Base-by-base conservation (phyloP, 2,329 filamentous ascomycete species). In the Chaetothyriales sp. region DNA sequence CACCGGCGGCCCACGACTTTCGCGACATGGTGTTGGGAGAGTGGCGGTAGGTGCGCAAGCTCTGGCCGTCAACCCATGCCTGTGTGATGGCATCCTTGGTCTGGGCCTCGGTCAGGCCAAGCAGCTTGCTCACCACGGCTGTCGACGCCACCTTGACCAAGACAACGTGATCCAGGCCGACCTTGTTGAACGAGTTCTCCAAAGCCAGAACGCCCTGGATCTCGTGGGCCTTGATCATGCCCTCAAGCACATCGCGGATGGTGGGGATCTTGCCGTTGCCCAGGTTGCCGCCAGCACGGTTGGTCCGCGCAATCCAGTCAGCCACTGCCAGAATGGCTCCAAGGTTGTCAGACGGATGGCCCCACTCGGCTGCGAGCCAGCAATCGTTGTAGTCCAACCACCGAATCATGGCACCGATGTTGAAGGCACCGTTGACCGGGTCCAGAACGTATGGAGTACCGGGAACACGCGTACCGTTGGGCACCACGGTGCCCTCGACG, bases 351-450 rank as follows among this genome's bases (percentile, higher is more conserved):
- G 89, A 95, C 55, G 92, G 92, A 70, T 98, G 92, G 53, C 92
- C 92, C 92, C 92, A 98, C 74, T 98, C 92, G 51, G 92, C 92
- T 44, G 90, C 92, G 57, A 96, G 77, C 92, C 90, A 98, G 80
- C 92, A 96, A 78, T 98, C 92, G 70, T 98, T 98, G 79, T 96
- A 98, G 74, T 98, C 92, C 63, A 98, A 80, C 92, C 92, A 98
- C 66, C 92, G 80, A 73, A 98, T 95, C 83, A 95, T 94, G 63
- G 92, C 85, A 62, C 92, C 92, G 62, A 98, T 96, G 77, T 96
- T 96, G 80, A 98, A 96, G 57, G 92, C 92, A 56, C 84, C 92
- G 63, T 90, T 90, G 66, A 96, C 81, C 42, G 92, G 92, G 68
- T 96, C 92, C 61, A 98, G 81, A 71, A 93, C 83, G 73, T 90